These are phyloP conservation scores for Hortaea sp. DNA, from an alignment of 2,329 filamentous ascomycete genomes.

Conservation along the genomic window DNA sequence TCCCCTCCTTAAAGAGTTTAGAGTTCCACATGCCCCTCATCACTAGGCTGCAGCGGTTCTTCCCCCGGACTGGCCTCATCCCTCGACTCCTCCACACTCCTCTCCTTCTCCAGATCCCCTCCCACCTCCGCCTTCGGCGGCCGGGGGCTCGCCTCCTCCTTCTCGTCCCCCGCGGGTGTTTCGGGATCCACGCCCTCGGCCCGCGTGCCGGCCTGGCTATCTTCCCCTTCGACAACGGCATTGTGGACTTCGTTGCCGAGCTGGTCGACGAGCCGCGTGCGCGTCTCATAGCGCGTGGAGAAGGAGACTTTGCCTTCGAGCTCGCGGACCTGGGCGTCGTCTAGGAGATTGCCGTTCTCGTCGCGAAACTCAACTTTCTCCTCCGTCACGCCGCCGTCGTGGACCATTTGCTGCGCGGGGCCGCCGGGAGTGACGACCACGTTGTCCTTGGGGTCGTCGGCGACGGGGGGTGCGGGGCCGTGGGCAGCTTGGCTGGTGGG, in stretches of 20 bases:
- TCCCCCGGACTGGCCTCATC: constrained; percentile 7
- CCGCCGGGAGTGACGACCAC: constrained; percentile 23
- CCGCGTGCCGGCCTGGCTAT: constrained; percentile 35
- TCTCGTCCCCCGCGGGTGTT: constrained; percentile 30
- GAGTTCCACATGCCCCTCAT: background rate
- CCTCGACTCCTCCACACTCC: constrained; percentile 24
- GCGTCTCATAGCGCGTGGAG: constrained; percentile 91
- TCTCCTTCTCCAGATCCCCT: constrained; percentile 36
- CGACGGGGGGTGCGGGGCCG: constrained; percentile 25
- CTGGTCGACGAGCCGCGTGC: constrained; percentile 71
- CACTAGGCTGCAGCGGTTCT: background rate
- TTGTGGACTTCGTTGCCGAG: constrained; percentile 65
- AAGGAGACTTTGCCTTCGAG: constrained; percentile 92
- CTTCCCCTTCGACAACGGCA: constrained; percentile 27
- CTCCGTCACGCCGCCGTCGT: constrained; percentile 42
- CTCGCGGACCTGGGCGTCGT: constrained; percentile 70
- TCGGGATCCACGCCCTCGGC: constrained; percentile 49
- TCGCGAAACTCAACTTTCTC: constrained; percentile 91
- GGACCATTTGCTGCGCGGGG: background rate
- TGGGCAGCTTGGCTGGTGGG: constrained; percentile 19
- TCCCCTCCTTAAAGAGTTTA: background rate
- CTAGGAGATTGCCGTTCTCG: constrained; percentile 79
- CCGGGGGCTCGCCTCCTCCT: constrained; percentile 27
- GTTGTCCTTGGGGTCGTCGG: constrained; percentile 26
- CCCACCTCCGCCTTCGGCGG: constrained; percentile 30